Conservation (phyloP, 2,329 filamentous ascomycete genomes). For the Calonectria hawksworthii region DNA sequence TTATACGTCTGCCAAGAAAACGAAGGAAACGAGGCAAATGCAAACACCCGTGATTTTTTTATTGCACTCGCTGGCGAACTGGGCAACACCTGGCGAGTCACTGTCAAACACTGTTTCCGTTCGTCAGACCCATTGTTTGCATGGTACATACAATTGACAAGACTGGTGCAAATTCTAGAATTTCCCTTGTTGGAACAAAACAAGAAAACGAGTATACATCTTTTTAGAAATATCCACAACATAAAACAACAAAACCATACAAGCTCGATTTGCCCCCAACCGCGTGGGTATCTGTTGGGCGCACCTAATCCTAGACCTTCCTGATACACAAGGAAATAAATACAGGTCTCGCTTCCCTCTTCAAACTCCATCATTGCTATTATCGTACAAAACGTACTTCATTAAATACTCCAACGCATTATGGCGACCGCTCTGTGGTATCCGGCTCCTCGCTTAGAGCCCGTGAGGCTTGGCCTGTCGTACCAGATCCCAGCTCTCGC, state of each 20-base stretch:
- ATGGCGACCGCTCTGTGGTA: neutral
- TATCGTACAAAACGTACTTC: constrained; percentile 1
- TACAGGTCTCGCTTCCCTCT: constrained; percentile 15
- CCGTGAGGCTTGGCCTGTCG: constrained; percentile 11
- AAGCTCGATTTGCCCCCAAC: neutral
- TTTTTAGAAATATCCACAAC: neutral
- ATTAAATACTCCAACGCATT: neutral
- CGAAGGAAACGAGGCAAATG: neutral
- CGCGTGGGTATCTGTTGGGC: neutral
- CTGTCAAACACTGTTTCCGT: neutral
- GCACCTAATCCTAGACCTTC: neutral
- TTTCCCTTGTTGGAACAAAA: neutral
- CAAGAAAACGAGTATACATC: neutral
- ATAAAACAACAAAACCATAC: neutral
- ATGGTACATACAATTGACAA: neutral
- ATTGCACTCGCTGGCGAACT: neutral
- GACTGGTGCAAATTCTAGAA: neutral
- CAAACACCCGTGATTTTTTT: neutral
- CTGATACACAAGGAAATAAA: neutral
- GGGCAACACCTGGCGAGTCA: neutral
- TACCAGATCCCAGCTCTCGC: constrained; percentile 30
- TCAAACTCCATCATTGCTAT: constrained; percentile 40
- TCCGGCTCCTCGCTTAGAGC: constrained; percentile 20
- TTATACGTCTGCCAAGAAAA: neutral
- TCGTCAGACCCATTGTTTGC: neutral